Evolutionary conservation across 208 protist genomes (phyloP).

Genomic region (Angomonas deanei): DNA sequence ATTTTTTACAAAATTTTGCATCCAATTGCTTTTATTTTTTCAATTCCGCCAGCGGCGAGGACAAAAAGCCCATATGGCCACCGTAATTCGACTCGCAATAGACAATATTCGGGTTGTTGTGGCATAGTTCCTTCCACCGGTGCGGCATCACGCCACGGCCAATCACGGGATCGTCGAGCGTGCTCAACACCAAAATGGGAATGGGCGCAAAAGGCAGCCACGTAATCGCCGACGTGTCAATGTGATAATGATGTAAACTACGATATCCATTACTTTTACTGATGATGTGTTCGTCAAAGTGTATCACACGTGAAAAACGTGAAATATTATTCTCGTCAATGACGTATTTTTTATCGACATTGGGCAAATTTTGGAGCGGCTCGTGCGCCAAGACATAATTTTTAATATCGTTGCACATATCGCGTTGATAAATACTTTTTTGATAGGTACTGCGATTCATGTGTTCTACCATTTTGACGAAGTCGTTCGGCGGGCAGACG

Average conservation of each 20-base stretch:
- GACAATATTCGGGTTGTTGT: constrained; percentile 35
- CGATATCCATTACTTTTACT: constrained; percentile 35
- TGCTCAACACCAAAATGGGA: constrained; percentile 31
- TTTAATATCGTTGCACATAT: constrained; percentile 34
- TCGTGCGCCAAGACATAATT: constrained; percentile 40
- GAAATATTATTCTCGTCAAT: constrained; percentile 25
- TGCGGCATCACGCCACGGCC: constrained; percentile 26
- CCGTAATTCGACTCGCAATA: constrained; percentile 36
- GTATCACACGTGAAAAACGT: constrained; percentile 23
- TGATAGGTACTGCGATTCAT: constrained; percentile 35
- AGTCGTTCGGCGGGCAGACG: constrained; percentile 47
- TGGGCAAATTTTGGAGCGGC: constrained; percentile 29
- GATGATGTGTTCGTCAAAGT: constrained; percentile 53
- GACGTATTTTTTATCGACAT: constrained; percentile 32
- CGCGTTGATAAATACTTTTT: constrained; percentile 29
- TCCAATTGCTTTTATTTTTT: constrained; percentile 18
- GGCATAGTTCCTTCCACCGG: constrained; percentile 31
- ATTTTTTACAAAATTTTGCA: constrained; percentile 32
- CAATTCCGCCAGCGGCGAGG: constrained; percentile 1
- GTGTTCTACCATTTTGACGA: constrained; percentile 34
- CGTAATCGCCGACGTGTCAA: constrained; percentile 27
- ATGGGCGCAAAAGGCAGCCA: constrained; percentile 37
- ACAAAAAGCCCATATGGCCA: constrained; percentile 46
- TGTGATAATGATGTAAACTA: constrained; percentile 47
- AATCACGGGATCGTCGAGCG: constrained; percentile 50